Conservation (phyloP, 2,329 filamentous ascomycete species). For the Diaporthe caulivora region DNA sequence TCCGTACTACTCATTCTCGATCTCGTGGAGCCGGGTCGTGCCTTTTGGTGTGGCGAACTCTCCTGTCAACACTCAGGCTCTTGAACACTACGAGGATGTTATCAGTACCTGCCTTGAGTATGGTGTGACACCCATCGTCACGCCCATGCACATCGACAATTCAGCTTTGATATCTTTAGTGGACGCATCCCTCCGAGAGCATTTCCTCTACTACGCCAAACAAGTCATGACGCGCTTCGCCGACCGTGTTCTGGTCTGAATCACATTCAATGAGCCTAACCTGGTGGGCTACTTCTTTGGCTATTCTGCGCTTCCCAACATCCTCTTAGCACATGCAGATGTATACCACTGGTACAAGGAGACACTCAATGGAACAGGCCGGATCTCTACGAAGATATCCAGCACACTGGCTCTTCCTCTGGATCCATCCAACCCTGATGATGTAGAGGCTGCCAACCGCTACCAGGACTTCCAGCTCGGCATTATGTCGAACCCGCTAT, state of each 20-base stretch:
- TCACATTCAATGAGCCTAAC: slow-evolving; percentile 16
- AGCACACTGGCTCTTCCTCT: neutral
- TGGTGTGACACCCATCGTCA: slow-evolving; percentile 7
- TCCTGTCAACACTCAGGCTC: slow-evolving; percentile 25
- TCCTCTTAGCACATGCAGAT: slow-evolving; percentile 14
- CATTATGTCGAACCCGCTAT: slow-evolving; percentile 13
- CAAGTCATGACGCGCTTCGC: slow-evolving; percentile 20
- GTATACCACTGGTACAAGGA: slow-evolving; percentile 25
- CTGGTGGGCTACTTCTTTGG: slow-evolving; percentile 1
- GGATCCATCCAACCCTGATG: slow-evolving; percentile 1
- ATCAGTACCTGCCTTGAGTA: slow-evolving; percentile 19
- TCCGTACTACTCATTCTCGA: slow-evolving; percentile 15
- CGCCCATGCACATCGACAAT: slow-evolving; percentile 8
- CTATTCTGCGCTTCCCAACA: slow-evolving; percentile 6
- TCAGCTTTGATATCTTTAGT: neutral
- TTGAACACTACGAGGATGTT: slow-evolving; percentile 26
- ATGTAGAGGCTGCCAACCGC: slow-evolving; percentile 10
- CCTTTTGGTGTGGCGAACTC: slow-evolving; percentile 8
- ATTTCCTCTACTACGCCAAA: slow-evolving; percentile 29
- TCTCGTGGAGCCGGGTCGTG: slow-evolving; percentile 26
- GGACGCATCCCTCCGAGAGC: slow-evolving; percentile 5
- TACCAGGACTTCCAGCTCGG: slow-evolving; percentile 21
- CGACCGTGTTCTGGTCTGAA: neutral
- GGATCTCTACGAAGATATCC: slow-evolving; percentile 4
- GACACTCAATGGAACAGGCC: neutral